phyloP scores from a whole-genome alignment of 352 stramenopile genomes.

The Aphanomyces stellatus region DNA sequence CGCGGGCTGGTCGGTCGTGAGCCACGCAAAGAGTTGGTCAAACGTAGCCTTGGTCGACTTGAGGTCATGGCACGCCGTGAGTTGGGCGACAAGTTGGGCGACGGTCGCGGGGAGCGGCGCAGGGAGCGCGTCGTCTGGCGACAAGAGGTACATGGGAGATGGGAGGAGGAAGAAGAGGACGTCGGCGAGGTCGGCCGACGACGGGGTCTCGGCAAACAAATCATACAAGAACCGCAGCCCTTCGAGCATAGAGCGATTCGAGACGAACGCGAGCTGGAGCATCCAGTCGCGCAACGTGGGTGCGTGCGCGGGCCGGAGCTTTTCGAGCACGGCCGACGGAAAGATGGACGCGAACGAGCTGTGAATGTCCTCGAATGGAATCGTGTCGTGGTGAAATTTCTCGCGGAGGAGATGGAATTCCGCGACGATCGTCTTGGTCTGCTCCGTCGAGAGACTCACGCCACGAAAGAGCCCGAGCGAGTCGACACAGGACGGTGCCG shows the following conservation, averaged over 20 bases:
- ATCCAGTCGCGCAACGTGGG: slow-evolving; percentile 11
- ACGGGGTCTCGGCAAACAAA: neutral
- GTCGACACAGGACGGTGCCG: neutral
- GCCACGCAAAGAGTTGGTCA: slow-evolving; percentile 6
- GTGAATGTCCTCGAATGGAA: neutral
- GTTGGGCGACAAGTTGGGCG: neutral
- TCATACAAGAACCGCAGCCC: slow-evolving; percentile 5
- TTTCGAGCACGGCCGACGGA: neutral
- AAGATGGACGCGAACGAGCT: neutral
- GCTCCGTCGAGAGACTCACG: neutral
- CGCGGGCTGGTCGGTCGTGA: neutral
- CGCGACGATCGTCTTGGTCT: neutral
- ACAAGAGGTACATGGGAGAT: neutral
- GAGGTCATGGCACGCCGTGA: neutral
- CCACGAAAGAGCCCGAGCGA: neutral
- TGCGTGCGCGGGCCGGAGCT: neutral
- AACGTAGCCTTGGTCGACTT: neutral
- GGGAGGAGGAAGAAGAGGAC: neutral
- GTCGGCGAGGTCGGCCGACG: neutral
- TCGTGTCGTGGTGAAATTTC: neutral
- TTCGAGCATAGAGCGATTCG: slow-evolving; percentile 1
- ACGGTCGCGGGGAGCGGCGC: neutral
- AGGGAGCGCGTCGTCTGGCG: neutral
- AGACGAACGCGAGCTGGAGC: neutral
- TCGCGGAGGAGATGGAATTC: neutral